Conservation (phyloP, 148 eudicot genomes). For the Camellia lanceoleosa region DNA sequence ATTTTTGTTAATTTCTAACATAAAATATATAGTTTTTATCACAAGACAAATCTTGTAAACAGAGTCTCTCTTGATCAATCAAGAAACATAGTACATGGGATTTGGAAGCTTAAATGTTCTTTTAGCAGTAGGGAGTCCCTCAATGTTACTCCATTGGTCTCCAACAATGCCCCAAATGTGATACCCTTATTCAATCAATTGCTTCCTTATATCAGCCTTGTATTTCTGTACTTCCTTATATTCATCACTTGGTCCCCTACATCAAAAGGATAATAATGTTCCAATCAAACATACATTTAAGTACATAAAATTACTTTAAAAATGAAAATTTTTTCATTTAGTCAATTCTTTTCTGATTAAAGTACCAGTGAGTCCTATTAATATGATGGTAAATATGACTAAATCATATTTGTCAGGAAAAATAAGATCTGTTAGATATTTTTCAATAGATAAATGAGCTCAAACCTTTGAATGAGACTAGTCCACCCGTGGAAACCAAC, state of each 20-base stretch:
- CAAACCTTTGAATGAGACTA: conserved; percentile 41
- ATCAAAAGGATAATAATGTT: neutral
- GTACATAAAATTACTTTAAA: no score
- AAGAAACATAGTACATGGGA: conserved; percentile 38
- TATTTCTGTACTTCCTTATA: conserved; percentile 22
- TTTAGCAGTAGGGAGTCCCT: conserved; percentile 35
- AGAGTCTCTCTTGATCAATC: neutral
- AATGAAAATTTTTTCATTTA: no score
- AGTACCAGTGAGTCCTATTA: no score
- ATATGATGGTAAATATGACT: no score
- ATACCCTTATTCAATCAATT: conserved; percentile 30
- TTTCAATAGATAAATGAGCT: no score
- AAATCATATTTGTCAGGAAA: no score
- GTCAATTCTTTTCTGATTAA: no score
- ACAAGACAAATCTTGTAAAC: no score
- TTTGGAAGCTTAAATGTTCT: conserved; percentile 53
- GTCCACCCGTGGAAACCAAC: conserved; percentile 46
- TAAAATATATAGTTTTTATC: no score
- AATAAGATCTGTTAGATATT: no score
- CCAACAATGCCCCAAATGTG: conserved; percentile 46
- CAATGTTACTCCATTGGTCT: conserved; percentile 50
- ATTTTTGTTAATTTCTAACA: no score
- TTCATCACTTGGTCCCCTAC: conserved; percentile 27
- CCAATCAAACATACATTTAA: no score
- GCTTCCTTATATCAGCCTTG: conserved; percentile 33